These are phyloP conservation scores for Fraxinus latifolia DNA, from an alignment of 305 asterid genomes.

Conservation along the genomic window DNA sequence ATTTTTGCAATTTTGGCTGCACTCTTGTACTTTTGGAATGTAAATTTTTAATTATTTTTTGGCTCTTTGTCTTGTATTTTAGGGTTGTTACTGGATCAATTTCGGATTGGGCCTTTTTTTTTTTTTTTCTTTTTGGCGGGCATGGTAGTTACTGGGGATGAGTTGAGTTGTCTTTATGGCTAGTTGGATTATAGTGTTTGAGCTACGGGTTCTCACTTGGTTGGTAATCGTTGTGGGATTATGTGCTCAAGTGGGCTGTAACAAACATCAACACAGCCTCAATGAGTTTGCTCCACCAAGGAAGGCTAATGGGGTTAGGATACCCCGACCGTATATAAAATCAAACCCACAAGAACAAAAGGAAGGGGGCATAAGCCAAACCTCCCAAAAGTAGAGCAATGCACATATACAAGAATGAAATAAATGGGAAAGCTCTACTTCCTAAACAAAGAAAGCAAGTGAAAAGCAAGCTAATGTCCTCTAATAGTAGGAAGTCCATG, in stretches of 20 bases:
- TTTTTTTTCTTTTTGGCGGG: not conserved
- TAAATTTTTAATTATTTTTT: not conserved
- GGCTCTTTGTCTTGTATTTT: not conserved
- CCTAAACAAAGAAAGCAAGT: too few relatives aligned
- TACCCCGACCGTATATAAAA: too few relatives aligned
- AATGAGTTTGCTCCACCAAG: too few relatives aligned
- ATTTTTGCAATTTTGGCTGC: not conserved
- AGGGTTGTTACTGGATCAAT: not conserved
- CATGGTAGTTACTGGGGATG: not conserved
- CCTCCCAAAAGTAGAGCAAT: too few relatives aligned
- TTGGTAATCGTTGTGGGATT: not conserved
- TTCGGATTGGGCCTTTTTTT: not conserved
- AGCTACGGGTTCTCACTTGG: not conserved
- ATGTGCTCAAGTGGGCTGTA: not conserved
- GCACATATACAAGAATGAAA: too few relatives aligned
- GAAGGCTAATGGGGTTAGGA: too few relatives aligned
- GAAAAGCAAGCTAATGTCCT: too few relatives aligned
- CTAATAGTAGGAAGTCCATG: too few relatives aligned
- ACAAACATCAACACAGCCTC: too few relatives aligned
- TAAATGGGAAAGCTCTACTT: too few relatives aligned
- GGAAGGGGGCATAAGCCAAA: too few relatives aligned
- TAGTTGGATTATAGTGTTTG: not conserved
- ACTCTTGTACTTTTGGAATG: not conserved
- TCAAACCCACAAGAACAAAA: too few relatives aligned
- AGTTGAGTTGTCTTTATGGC: not conserved